Conservation (phyloP, 139 green algal species). For the Cymbomonas tetramitiformis region DNA sequence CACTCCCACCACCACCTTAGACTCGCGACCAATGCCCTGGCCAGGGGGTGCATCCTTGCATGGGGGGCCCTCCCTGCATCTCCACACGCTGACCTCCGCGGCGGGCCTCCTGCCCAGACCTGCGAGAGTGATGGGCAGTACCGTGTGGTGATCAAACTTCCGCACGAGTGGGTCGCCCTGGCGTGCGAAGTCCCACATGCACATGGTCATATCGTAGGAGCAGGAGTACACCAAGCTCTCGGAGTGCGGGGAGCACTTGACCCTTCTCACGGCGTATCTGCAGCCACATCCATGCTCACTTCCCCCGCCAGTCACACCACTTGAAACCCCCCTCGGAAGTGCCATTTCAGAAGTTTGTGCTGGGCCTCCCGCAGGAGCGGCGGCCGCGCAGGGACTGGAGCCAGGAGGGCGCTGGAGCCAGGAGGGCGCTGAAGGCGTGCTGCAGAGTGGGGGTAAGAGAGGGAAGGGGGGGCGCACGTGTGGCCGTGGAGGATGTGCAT, state of each 20-base stretch:
- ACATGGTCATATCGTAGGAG: constrained; percentile 90
- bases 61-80: not conserved
- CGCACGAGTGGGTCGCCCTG: too few relatives aligned
- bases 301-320: not conserved
- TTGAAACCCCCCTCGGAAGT: too few relatives aligned
- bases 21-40: too few relatives aligned
- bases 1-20: too few relatives aligned
- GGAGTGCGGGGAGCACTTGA: constrained; percentile 74
- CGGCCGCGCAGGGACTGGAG: too few relatives aligned
- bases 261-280: constrained; percentile 71
- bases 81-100: constrained; percentile 7
- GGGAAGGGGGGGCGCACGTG: too few relatives aligned
- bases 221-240: constrained; percentile 60
- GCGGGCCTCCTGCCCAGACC: constrained; percentile 30
- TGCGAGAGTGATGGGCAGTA: constrained; percentile 48
- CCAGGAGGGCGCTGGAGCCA: not conserved
- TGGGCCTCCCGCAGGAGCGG: too few relatives aligned
- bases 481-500: constrained; percentile 62
- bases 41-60: too few relatives aligned
- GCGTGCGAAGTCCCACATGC: constrained; percentile 71
- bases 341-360: too few relatives aligned
- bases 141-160: constrained; percentile 7
- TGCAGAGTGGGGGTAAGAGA: not conserved
- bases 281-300: constrained; percentile 31
- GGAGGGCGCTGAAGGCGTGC: not conserved